phyloP scores from a whole-genome alignment of 768 basidiomycete species.

The Strobilomyces echinocephalus region DNA sequence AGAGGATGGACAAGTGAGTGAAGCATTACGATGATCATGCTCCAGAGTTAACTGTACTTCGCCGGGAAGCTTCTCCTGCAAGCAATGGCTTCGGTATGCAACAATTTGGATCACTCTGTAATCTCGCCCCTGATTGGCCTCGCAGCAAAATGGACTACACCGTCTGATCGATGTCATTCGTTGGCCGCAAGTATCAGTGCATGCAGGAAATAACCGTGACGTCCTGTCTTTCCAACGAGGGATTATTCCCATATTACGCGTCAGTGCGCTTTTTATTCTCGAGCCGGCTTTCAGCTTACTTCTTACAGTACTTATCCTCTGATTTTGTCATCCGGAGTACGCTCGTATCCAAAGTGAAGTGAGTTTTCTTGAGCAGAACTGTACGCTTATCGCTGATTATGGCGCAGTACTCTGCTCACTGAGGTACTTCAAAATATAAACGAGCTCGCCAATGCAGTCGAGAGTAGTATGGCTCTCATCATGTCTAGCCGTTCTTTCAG shows the following conservation, averaged over 20 bases:
- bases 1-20: constrained; percentile 49
- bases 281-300: not conserved
- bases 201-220: constrained; percentile 31
- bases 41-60: constrained; percentile 1
- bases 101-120: not conserved
- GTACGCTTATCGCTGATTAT: constrained; percentile 5
- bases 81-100: constrained; percentile 35
- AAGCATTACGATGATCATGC: not conserved
- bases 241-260: constrained; percentile 50
- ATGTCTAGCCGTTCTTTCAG: constrained; percentile 30
- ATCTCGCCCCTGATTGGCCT: not conserved
- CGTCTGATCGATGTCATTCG: constrained; percentile 47
- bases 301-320: constrained; percentile 51
- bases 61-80: constrained; percentile 36
- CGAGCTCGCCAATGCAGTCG: constrained; percentile 37
- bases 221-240: constrained; percentile 57
- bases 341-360: constrained; percentile 49
- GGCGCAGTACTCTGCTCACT: constrained; percentile 40
- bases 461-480: constrained; percentile 35
- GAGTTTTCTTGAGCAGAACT: constrained; percentile 7
- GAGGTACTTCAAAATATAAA: constrained; percentile 44
- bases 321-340: constrained; percentile 57
- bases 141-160: constrained; percentile 47
- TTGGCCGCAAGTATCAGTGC: constrained; percentile 39
- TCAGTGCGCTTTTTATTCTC: constrained; percentile 16